phyloP scores from a whole-genome alignment of 2,329 filamentous ascomycete species.

The Epichloe uncinata region DNA sequence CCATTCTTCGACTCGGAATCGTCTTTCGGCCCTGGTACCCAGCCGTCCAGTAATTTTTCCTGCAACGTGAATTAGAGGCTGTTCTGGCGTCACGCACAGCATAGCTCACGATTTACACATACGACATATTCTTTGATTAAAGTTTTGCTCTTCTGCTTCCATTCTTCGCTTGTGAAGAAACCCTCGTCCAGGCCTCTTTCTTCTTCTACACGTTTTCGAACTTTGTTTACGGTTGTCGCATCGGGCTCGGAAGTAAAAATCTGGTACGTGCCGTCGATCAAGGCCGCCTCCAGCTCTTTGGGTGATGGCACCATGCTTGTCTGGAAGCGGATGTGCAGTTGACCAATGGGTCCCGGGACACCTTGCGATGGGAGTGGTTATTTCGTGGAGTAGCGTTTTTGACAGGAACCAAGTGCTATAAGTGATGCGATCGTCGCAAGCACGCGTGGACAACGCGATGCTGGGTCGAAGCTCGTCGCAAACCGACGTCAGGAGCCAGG shows the following conservation, averaged over 20 bases:
- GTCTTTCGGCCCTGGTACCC: conserved; percentile 16
- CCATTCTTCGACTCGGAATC: conserved; percentile 16
- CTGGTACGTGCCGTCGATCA: conserved; percentile 32
- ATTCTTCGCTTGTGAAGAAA: conserved; percentile 35
- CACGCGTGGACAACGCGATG: background rate
- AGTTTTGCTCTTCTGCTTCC: conserved; percentile 46
- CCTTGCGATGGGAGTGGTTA: too few relatives aligned
- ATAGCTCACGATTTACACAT: conserved; percentile 15
- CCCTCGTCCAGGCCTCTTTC: conserved; percentile 33
- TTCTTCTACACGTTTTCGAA: conserved; percentile 39
- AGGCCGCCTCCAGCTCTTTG: conserved; percentile 29
- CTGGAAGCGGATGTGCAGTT: background rate
- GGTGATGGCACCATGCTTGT: conserved; percentile 20
- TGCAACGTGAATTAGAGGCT: conserved; percentile 8
- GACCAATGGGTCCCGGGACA: background rate
- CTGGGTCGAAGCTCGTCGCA: background rate
- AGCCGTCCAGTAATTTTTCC: conserved; percentile 25
- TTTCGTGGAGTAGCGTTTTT: background rate
- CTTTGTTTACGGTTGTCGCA: conserved; percentile 40
- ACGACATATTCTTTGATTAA: conserved; percentile 44
- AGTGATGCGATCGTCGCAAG: background rate
- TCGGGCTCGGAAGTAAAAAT: conserved; percentile 32
- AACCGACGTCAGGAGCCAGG: background rate
- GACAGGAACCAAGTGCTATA: background rate
- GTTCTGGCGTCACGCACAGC: background rate